phyloP scores from a whole-genome alignment of 805 yeast genomes.

The Yamadazyma tumulicola region DNA sequence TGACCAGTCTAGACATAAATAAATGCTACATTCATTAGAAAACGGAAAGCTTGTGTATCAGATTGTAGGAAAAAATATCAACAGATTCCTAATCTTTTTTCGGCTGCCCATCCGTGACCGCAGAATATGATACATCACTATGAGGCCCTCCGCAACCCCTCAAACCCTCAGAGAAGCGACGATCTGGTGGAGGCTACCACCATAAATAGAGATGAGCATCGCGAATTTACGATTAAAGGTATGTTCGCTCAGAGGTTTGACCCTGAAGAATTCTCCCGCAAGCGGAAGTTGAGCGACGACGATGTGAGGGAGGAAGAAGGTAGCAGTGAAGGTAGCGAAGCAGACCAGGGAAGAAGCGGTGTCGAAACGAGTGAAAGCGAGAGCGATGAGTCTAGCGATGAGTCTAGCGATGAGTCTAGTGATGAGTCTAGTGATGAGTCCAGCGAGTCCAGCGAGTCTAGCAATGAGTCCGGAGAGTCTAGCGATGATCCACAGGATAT shows the following conservation, averaged over 20 bases:
- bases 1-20: no score
- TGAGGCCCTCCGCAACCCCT: no score
- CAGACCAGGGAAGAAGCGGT: conserved; percentile 9
- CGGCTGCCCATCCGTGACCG: no score
- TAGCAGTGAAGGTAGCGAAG: conserved; percentile 9
- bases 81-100: no score
- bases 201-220: no score
- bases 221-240: no score
- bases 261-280: conserved; percentile 10
- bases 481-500: conserved; percentile 5
- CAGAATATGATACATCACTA: no score
- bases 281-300: conserved; percentile 9
- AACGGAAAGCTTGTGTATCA: no score
- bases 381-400: conserved; percentile 3
- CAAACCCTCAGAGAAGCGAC: no score
- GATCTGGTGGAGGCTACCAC: no score
- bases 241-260: conserved; percentile 16
- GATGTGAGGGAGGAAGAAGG: conserved; percentile 3
- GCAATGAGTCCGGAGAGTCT: conserved; percentile 13
- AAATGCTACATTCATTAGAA: no score
- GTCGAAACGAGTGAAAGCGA: conserved; percentile 7
- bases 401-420: conserved; percentile 2
- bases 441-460: conserved; percentile 6
- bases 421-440: conserved; percentile 6
- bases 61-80: no score